Base-by-base conservation (phyloP, 1,139 yeast species). In the Kazachstania sp. region DNA sequence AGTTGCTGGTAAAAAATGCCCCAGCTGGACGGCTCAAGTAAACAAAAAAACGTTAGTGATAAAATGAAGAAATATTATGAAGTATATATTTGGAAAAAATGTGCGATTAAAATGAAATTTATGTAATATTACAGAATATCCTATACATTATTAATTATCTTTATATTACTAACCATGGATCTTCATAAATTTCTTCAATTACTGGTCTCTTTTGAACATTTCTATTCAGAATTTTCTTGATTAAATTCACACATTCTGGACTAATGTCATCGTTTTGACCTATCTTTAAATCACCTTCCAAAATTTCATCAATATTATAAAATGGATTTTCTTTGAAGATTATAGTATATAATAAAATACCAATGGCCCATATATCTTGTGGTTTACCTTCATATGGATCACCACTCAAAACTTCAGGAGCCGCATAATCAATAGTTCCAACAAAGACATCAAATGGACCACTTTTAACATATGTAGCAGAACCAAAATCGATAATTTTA, bases 401-500 rank as follows among this genome's bases (percentile, higher is more conserved):
- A 7, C 97, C 98, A 47, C 83, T 76, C 35, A 92, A 72, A 0
- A 92, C 96, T 66, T 92, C 98, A 0, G 98, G 98, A 0, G 97
- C 94, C 0, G 97, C 97, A 65, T 90, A 92, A 65, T 92, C 97
- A 42, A 92, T 81, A 0, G 98, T 92, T 1, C 98, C 98, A 1
- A 90, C 97, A 68, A 92, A 92, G 9, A 92, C 96, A 59, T 90
- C 96, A 67, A 90, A 92, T 6, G 97, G 97, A 0, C 97, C 97
- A 67, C 83, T 88, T 54, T 77, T 79, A 19, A 82, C 78, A 64
- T 87, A 87, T 0, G 97, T 95, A 0, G 97, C 95, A 48, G 95
- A 83, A 0, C 98, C 98, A 67, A 88, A 92, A 68, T 92, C 98
- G 63, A 92, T 92, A 50, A 92, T 71, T 65, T 90, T 90, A 48